Evolutionary conservation across 805 yeast genomes (phyloP).

Genomic region (Cyberlindnera misumaiensis): DNA sequence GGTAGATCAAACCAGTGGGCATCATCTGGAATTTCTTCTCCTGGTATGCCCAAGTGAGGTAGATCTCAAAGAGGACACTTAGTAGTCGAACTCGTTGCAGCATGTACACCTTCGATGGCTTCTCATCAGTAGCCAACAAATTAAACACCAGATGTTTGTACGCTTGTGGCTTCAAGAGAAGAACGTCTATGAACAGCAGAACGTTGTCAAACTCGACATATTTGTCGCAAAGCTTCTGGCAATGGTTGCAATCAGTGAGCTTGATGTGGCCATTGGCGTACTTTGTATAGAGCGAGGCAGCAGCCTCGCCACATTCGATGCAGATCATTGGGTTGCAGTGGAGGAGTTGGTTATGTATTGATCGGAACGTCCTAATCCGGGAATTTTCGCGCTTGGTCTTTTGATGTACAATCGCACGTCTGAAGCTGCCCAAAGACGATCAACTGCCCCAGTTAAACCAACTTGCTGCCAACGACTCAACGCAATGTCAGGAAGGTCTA

Average conservation of each 20-base stretch:
- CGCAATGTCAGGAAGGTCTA: constrained; percentile 18
- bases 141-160: constrained; percentile 84
- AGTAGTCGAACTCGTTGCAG: constrained; percentile 50
- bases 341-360: neutral
- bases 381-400: neutral
- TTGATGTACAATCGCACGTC: neutral
- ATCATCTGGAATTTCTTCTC: constrained; percentile 43
- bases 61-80: constrained; percentile 76
- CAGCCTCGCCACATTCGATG: constrained; percentile 74
- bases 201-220: constrained; percentile 89
- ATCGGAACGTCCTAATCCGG: neutral
- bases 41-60: constrained; percentile 85
- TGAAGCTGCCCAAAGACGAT: neutral
- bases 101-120: constrained; percentile 4
- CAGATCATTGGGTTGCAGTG: constrained; percentile 57
- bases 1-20: constrained; percentile 3
- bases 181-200: constrained; percentile 72
- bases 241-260: constrained; percentile 65
- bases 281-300: constrained; percentile 56
- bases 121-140: constrained; percentile 27
- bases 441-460: neutral
- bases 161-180: constrained; percentile 81
- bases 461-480: neutral
- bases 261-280: constrained; percentile 77
- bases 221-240: constrained; percentile 76